Conservation (phyloP, 352 stramenopile species). For the Peronospora tabacina region DNA sequence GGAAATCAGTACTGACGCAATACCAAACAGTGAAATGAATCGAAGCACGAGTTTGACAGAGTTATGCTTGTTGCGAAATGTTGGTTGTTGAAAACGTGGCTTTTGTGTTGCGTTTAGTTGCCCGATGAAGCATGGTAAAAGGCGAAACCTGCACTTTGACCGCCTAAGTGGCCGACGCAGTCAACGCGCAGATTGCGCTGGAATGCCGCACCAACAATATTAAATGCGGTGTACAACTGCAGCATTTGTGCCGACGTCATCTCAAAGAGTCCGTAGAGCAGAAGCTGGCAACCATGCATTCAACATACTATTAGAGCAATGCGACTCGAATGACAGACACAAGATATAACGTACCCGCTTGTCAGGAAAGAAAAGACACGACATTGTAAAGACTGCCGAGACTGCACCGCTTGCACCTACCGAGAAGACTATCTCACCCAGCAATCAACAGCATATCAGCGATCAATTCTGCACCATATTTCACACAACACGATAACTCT, state of each 20-base stretch:
- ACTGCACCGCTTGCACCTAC: slow-evolving; percentile 76
- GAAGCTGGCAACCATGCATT: slow-evolving; percentile 24
- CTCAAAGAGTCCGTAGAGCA: slow-evolving; percentile 56
- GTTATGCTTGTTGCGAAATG: slow-evolving; percentile 5
- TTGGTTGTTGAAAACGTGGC: slow-evolving; percentile 6
- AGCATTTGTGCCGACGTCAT: slow-evolving; percentile 57
- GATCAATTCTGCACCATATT: not conserved
- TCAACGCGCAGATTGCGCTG: slow-evolving; percentile 57
- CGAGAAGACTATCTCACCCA: slow-evolving; percentile 48
- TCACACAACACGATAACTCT: not conserved
- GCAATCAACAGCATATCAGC: not conserved
- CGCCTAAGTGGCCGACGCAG: slow-evolving; percentile 71
- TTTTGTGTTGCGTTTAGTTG: slow-evolving; percentile 14
- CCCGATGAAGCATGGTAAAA: slow-evolving; percentile 37
- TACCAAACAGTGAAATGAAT: slow-evolving; percentile 20
- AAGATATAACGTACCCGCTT: slow-evolving; percentile 34
- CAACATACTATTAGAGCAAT: slow-evolving; percentile 4
- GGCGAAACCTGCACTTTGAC: slow-evolving; percentile 44
- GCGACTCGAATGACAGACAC: not conserved
- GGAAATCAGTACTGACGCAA: slow-evolving; percentile 13
- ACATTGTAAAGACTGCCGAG: slow-evolving; percentile 67
- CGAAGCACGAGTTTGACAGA: slow-evolving; percentile 2
- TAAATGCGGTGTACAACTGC: slow-evolving; percentile 54
- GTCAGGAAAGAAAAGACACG: slow-evolving; percentile 65
- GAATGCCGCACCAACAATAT: slow-evolving; percentile 49